Conservation (phyloP, 805 yeast genomes). For the Ogataea degrootiae region DNA sequence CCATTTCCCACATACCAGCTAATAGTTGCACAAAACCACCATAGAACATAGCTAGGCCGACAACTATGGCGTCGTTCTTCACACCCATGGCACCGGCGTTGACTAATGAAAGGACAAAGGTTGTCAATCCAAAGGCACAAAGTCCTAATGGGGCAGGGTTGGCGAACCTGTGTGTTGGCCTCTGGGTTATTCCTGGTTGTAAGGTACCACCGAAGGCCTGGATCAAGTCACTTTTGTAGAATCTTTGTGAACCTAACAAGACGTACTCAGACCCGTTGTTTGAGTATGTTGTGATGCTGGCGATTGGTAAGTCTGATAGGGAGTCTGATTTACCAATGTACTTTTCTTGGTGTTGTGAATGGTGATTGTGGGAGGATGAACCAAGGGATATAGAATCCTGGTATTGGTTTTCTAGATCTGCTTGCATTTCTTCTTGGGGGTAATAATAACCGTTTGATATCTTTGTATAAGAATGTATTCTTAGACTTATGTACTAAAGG, state of each 20-base stretch:
- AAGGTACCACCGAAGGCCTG: slow-evolving; percentile 80
- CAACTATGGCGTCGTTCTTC: slow-evolving; percentile 52
- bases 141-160: slow-evolving; percentile 77
- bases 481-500: neutral
- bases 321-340: neutral
- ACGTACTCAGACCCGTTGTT: slow-evolving; percentile 35
- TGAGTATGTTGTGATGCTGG: slow-evolving; percentile 2
- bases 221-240: slow-evolving; percentile 52
- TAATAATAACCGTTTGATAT: neutral
- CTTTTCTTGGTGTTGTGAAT: neutral
- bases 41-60: slow-evolving; percentile 63
- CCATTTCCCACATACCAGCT: slow-evolving; percentile 74
- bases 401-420: slow-evolving; percentile 1
- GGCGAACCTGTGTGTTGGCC: slow-evolving; percentile 57
- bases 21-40: slow-evolving; percentile 69
- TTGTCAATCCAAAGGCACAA: slow-evolving; percentile 66
- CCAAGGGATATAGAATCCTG: neutral
- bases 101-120: slow-evolving; percentile 59
- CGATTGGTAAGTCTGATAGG: neutral
- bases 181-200: slow-evolving; percentile 60
- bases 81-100: slow-evolving; percentile 69
- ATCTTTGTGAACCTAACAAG: slow-evolving; percentile 67
- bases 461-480: neutral
- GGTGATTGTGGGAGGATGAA: neutral
- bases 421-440: neutral